phyloP scores from a whole-genome alignment of 345 rosid genomes.

The Bruguiera gymnorhiza region DNA sequence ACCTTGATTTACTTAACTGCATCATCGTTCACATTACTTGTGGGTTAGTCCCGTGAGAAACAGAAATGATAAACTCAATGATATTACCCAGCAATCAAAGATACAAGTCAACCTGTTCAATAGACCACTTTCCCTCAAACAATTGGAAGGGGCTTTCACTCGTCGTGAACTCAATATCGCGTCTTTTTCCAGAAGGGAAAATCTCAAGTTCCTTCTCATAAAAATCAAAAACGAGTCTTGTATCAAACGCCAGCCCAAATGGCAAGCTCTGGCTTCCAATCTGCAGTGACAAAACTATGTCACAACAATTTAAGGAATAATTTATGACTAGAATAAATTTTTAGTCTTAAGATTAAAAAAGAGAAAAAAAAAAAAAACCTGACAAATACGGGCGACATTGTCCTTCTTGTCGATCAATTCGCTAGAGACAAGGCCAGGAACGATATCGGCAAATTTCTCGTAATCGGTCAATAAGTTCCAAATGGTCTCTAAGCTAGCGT shows the following conservation, averaged over 20 bases:
- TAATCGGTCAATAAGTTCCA: slow-evolving; percentile 81
- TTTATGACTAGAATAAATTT: no score
- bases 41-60: neutral
- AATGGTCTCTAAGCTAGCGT: slow-evolving; percentile 59
- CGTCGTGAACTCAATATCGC: slow-evolving; percentile 87
- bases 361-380: slow-evolving; percentile 38
- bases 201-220: slow-evolving; percentile 74
- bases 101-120: slow-evolving; percentile 52
- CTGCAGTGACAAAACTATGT: slow-evolving; percentile 28
- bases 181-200: slow-evolving; percentile 46
- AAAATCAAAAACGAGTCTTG: slow-evolving; percentile 78
- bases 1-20: slow-evolving; percentile 34
- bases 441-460: slow-evolving; percentile 69
- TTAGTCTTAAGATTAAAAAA: neutral
- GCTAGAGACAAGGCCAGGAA: slow-evolving; percentile 79
- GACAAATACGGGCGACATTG: slow-evolving; percentile 66
- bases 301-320: no score
- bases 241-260: slow-evolving; percentile 72
- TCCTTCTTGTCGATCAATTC: slow-evolving; percentile 67
- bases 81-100: no score
- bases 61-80: neutral
- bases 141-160: slow-evolving; percentile 79
- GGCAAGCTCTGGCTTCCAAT: slow-evolving; percentile 76
- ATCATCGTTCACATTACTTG: slow-evolving; percentile 5
- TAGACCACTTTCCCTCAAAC: slow-evolving; percentile 88